Conservation (phyloP, 2,329 filamentous ascomycete species). For the Pyrenophora graminea region DNA sequence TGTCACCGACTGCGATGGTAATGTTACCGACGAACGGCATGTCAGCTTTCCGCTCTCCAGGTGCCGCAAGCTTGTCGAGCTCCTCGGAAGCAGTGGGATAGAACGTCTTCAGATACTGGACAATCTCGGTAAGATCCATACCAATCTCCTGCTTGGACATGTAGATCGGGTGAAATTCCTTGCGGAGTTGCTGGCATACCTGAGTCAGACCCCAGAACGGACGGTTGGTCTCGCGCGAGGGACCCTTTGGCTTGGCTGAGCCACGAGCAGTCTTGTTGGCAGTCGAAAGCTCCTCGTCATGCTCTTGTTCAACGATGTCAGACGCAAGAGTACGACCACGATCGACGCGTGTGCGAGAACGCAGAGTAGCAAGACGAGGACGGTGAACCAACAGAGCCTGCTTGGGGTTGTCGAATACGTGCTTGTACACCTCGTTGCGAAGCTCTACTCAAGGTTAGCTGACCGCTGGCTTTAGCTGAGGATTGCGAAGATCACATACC, state of each 20-base stretch:
- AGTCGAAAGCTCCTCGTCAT: constrained; percentile 12
- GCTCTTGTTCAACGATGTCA: constrained; percentile 17
- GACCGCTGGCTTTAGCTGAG: not conserved
- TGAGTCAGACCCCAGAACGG: constrained; percentile 34
- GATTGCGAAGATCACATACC: constrained; percentile 11
- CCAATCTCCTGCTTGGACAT: constrained; percentile 32
- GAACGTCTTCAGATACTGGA: constrained; percentile 27
- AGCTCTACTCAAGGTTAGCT: constrained; percentile 27
- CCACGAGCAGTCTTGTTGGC: not conserved
- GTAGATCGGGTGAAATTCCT: constrained; percentile 33
- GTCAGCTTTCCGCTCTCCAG: constrained; percentile 10
- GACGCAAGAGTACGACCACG: constrained; percentile 20
- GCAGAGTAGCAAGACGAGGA: constrained; percentile 31
- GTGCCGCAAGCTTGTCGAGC: constrained; percentile 5
- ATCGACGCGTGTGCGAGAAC: constrained; percentile 27
- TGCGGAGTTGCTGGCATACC: constrained; percentile 30
- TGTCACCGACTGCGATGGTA: constrained; percentile 32
- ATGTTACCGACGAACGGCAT: constrained; percentile 32
- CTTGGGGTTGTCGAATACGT: constrained; percentile 7
- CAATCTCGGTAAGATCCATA: constrained; percentile 29
- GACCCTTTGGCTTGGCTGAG: not conserved
- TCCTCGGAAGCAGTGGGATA: constrained; percentile 14
- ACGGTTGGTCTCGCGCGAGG: constrained; percentile 24
- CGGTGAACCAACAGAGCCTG: constrained; percentile 34
- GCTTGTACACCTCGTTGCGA: constrained; percentile 34